Conservation (phyloP, 108 stramenopile species). For the Aurantiochytrium sp. region DNA sequence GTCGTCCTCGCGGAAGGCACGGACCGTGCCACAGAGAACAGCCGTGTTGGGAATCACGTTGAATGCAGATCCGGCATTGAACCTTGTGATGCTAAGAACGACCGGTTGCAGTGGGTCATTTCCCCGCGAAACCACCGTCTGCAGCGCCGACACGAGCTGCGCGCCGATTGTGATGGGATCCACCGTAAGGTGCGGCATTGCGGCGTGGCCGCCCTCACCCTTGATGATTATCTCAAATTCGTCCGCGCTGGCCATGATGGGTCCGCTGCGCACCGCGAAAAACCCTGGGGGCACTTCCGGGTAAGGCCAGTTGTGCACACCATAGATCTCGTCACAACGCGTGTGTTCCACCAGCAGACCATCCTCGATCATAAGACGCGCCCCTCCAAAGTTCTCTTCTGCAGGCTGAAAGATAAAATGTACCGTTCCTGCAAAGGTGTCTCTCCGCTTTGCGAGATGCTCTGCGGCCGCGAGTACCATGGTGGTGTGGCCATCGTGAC, state of each 20-base stretch:
- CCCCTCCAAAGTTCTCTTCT: constrained; percentile 83
- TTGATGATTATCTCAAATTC: constrained; percentile 61
- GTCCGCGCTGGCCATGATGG: constrained; percentile 70
- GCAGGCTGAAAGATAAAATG: constrained; percentile 80
- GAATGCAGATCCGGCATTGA: constrained; percentile 63
- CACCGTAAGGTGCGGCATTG: constrained; percentile 69
- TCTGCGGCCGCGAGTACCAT: constrained; percentile 74
- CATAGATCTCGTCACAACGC: constrained; percentile 62
- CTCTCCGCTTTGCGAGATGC: constrained; percentile 27
- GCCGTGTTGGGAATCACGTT: constrained; percentile 69
- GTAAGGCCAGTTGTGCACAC: constrained; percentile 70
- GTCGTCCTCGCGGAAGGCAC: constrained; percentile 66
- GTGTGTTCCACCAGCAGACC: constrained; percentile 60
- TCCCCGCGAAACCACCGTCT: constrained; percentile 66
- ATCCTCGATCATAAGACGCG: constrained; percentile 75
- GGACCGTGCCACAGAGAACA: constrained; percentile 67
- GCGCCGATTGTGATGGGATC: constrained; percentile 77
- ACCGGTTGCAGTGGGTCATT: constrained; percentile 65
- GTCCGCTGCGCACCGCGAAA: constrained; percentile 66
- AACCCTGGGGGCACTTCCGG: constrained; percentile 49
- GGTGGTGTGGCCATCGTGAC: constrained; percentile 83
- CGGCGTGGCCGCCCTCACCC: constrained; percentile 76
- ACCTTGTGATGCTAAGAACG: constrained; percentile 59
- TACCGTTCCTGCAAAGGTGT: constrained; percentile 59
- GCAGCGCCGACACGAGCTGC: constrained; percentile 68